Percentiles rank a stretch among this genome's conserved stretches.
Evolutionary conservation across 2,329 filamentous ascomycete genomes (phyloP).

Genomic region (Pestalotiopsis sp.): DNA sequence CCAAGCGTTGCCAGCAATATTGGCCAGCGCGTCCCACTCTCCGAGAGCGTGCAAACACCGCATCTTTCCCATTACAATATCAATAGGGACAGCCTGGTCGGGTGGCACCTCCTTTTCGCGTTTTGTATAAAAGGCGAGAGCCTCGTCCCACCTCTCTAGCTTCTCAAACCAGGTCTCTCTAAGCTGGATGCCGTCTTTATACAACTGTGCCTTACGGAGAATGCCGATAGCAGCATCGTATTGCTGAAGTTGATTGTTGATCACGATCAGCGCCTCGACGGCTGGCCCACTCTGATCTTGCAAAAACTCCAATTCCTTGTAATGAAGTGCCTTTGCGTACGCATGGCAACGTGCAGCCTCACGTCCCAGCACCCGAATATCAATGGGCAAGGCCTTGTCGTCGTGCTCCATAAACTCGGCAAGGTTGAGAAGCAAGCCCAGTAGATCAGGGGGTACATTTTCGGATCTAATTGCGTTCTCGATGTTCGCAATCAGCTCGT

Average conservation of each 20-base stretch:
- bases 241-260: conserved; percentile 99
- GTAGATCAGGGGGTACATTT: conserved; percentile 92
- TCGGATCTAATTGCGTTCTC: conserved; percentile 94
- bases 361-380: conserved; percentile 90
- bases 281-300: conserved; percentile 95
- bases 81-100: conserved; percentile 69
- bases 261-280: conserved; percentile 96
- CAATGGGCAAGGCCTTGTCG: conserved; percentile 96
- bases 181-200: conserved; percentile 89
- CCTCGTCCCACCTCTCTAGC: conserved; percentile 97
- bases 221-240: conserved; percentile 99
- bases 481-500: conserved; percentile 93
- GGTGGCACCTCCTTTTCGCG: conserved; percentile 72
- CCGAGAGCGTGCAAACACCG: conserved; percentile 94
- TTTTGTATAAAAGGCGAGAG: conserved; percentile 86
- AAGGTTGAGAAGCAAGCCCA: conserved; percentile 91
- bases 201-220: conserved; percentile 90
- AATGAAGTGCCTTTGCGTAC: conserved; percentile 96
- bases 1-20: conserved; percentile 91
- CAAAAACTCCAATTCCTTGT: conserved; percentile 97
- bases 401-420: conserved; percentile 99
- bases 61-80: conserved; percentile 99
- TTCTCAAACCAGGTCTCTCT: conserved; percentile 99
- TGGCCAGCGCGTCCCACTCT: conserved; percentile 93
- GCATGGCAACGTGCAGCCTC: conserved; percentile 97